Conservation (phyloP, 2,329 filamentous ascomycete species). For the Cladosporium sp. region DNA sequence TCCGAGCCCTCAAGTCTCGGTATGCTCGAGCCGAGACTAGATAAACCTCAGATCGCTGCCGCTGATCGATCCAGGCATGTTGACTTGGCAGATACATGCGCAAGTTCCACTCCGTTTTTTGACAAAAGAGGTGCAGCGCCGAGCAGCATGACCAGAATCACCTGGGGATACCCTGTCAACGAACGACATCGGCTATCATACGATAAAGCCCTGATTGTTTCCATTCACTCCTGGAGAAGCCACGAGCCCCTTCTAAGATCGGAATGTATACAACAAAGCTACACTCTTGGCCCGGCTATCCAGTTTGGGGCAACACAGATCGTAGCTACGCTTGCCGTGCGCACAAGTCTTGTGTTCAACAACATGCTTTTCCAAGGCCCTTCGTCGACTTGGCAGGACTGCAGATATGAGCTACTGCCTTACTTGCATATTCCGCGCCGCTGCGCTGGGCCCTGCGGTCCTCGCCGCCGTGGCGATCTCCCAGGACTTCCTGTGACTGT, state of each 20-base stretch:
- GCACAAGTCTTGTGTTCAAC: neutral
- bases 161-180: slow-evolving; percentile 1
- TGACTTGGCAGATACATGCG: neutral
- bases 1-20: neutral
- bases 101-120: neutral
- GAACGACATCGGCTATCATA: neutral
- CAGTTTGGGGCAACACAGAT: neutral
- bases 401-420: slow-evolving; percentile 1
- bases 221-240: too few species aligned
- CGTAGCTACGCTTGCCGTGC: neutral
- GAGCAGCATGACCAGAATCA: neutral
- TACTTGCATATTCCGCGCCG: neutral
- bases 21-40: neutral
- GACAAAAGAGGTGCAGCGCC: neutral
- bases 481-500: neutral
- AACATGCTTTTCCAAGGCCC: neutral
- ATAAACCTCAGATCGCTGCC: neutral
- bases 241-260: too few species aligned
- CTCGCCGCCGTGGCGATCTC: neutral
- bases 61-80: neutral
- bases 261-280: neutral
- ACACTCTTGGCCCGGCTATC: neutral
- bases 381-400: neutral
- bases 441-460: neutral
- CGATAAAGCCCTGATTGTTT: neutral